Conservation (phyloP, 805 yeast species). For the Candida nemodendra region DNA sequence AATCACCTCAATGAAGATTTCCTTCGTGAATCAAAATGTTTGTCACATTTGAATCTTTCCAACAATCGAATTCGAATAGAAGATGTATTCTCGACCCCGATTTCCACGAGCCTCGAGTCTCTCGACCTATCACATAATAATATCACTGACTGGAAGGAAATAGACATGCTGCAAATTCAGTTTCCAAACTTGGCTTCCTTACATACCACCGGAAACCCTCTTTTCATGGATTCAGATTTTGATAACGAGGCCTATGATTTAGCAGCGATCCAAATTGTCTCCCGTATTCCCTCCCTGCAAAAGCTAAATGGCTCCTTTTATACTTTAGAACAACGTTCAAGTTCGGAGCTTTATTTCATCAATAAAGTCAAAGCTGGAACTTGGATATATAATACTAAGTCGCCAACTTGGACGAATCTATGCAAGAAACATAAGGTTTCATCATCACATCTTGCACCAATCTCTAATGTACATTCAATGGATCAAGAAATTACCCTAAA, state of each 20-base stretch:
- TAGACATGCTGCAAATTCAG: conserved; percentile 41
- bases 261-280: conserved; percentile 19
- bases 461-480: neutral
- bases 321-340: conserved; percentile 45
- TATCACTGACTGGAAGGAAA: conserved; percentile 44
- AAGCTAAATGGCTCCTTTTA: conserved; percentile 60
- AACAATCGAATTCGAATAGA: conserved; percentile 32
- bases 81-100: neutral
- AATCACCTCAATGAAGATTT: conserved; percentile 15
- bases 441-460: neutral
- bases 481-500: neutral
- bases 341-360: conserved; percentile 69
- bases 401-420: conserved; percentile 45
- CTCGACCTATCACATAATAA: conserved; percentile 55
- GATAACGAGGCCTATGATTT: conserved; percentile 18
- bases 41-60: conserved; percentile 35
- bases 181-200: conserved; percentile 47
- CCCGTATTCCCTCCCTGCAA: conserved; percentile 29
- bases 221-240: conserved; percentile 30
- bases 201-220: conserved; percentile 53
- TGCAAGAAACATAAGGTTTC: conserved; percentile 34
- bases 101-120: conserved; percentile 11
- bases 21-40: conserved; percentile 11
- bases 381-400: conserved; percentile 23
- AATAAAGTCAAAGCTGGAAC: conserved; percentile 42